Evolutionary conservation across 2,329 filamentous ascomycete species (phyloP).

Genomic region (Emergomyces pasteurianus): DNA sequence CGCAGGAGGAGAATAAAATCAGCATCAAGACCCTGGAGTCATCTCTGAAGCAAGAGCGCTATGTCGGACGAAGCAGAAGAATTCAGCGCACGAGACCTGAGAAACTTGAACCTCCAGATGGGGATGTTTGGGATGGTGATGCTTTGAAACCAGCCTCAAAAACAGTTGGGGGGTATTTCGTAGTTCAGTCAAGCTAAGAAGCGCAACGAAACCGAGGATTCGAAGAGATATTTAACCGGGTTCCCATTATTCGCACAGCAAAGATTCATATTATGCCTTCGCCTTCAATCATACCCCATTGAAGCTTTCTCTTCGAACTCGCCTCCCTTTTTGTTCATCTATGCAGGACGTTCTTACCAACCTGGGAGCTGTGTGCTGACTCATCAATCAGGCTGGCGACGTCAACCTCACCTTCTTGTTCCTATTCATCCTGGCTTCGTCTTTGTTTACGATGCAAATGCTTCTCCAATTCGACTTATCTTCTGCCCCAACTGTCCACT

Average conservation of each 20-base stretch:
- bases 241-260: neutral
- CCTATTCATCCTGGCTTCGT: neutral
- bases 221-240: neutral
- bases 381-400: neutral
- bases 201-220: neutral
- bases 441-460: neutral
- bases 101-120: constrained; percentile 26
- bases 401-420: neutral
- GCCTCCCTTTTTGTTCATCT: neutral
- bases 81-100: constrained; percentile 31
- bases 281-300: neutral
- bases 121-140: constrained; percentile 55
- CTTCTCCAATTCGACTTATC: neutral
- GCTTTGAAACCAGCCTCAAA: constrained; percentile 53
- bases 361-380: neutral
- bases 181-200: constrained; percentile 45
- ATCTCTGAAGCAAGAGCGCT: constrained; percentile 28
- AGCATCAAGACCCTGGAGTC: constrained; percentile 25
- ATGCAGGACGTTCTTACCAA: too few relatives aligned
- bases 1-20: constrained; percentile 28
- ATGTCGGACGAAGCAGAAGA: constrained; percentile 32
- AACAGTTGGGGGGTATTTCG: constrained; percentile 61
- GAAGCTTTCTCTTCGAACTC: neutral
- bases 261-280: neutral
- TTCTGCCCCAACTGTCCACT: neutral